These are phyloP conservation scores for Noccaea caerulescens DNA, from an alignment of 345 rosid species.

Conservation along the genomic window DNA sequence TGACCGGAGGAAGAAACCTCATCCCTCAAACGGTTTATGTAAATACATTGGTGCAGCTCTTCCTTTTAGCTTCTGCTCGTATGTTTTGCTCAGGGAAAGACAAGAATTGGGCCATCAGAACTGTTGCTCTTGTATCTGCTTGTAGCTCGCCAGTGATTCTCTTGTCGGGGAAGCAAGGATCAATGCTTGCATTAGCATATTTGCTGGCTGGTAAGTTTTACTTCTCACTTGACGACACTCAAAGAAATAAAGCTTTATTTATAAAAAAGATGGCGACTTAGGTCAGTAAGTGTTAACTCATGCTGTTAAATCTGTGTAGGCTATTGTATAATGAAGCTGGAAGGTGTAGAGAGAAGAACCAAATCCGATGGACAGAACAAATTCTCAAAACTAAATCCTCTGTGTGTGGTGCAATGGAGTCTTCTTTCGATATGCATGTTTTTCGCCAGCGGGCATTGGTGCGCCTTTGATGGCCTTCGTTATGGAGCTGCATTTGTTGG, in stretches of 20 bases:
- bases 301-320: constrained; percentile 51
- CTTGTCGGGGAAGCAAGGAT: constrained; percentile 85
- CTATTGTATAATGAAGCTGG: constrained; percentile 77
- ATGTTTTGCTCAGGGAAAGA: constrained; percentile 41
- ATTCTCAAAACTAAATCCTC: constrained; percentile 51
- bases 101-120: constrained; percentile 46
- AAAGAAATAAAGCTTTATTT: constrained; percentile 10
- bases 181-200: constrained; percentile 69
- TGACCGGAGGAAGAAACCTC: constrained; percentile 49
- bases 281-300: constrained; percentile 23
- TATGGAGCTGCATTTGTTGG: constrained; percentile 96
- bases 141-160: constrained; percentile 77
- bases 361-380: constrained; percentile 37
- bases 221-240: constrained; percentile 4
- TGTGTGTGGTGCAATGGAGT: constrained; percentile 77
- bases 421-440: constrained; percentile 80
- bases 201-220: constrained; percentile 63
- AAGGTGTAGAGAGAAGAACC: constrained; percentile 49
- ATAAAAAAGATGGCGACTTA: constrained; percentile 5
- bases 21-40: constrained; percentile 67
- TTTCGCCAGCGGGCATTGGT: constrained; percentile 96
- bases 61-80: constrained; percentile 49
- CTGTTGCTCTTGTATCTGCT: constrained; percentile 64
- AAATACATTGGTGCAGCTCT: constrained; percentile 61
- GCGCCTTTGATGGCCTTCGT: constrained; percentile 96